Percentiles rank a stretch among this genome's conserved stretches.
Evolutionary conservation across 257 asterid genomes (phyloP).

Genomic region (Prunella vulgaris): DNA sequence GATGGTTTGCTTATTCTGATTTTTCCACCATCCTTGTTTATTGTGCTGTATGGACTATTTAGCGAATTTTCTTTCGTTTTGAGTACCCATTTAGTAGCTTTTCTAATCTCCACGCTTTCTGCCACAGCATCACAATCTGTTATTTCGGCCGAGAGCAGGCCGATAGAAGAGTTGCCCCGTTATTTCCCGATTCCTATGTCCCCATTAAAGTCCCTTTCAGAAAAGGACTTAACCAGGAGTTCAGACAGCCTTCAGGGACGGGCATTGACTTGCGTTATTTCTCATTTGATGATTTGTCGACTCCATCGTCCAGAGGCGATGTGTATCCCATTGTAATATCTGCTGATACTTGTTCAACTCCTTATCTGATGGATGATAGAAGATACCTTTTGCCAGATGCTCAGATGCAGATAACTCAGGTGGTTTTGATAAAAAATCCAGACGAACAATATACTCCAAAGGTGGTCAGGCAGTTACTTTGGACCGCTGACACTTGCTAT

Average conservation of each 20-base stretch:
- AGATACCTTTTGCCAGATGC: conserved; percentile 30
- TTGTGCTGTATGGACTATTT: background rate
- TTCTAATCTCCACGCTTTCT: conserved; percentile 26
- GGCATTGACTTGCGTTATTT: conserved; percentile 62
- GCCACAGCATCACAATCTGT: conserved; percentile 60
- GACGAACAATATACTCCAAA: conserved; percentile 44
- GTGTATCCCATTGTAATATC: conserved; percentile 60
- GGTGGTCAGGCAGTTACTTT: conserved; percentile 56
- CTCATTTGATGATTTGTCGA: conserved; percentile 38
- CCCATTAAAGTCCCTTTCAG: conserved; percentile 61
- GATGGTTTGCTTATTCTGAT: background rate
- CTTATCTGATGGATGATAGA: conserved; percentile 30
- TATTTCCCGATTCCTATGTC: conserved; percentile 44
- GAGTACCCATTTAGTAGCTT: conserved; percentile 6
- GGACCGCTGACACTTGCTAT: conserved; percentile 56
- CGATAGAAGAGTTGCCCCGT: conserved; percentile 37
- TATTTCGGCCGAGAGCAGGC: conserved; percentile 72
- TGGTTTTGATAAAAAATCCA: conserved; percentile 37
- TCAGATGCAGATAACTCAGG: conserved; percentile 65
- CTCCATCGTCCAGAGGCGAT: conserved; percentile 37
- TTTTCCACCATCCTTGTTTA: background rate
- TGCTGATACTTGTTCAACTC: conserved; percentile 49
- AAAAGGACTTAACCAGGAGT: conserved; percentile 68
- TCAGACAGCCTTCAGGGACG: conserved; percentile 68
- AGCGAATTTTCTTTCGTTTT: background rate